These are phyloP conservation scores for Cladosporium colombiae DNA, from an alignment of 2,329 filamentous ascomycete genomes.

Conservation along the genomic window DNA sequence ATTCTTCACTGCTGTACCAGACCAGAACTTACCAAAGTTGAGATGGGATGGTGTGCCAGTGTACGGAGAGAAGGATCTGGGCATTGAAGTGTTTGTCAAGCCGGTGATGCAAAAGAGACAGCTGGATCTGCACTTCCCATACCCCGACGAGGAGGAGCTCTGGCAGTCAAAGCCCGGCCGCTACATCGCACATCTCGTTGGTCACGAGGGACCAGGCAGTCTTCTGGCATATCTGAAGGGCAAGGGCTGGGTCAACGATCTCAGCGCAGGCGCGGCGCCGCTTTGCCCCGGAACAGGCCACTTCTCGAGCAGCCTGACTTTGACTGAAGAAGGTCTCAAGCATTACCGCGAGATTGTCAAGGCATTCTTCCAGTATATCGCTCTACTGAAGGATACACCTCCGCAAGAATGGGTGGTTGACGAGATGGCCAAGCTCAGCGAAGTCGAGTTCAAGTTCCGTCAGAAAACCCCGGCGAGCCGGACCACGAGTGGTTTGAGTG, in stretches of 20 bases:
- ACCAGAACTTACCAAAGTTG: constrained; percentile 73
- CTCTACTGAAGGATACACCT: constrained; percentile 75
- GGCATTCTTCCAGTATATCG: constrained; percentile 86
- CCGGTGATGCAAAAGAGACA: constrained; percentile 86
- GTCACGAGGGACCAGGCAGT: constrained; percentile 89
- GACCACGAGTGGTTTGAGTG: constrained; percentile 82
- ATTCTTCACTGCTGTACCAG: constrained; percentile 76
- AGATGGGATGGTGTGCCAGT: constrained; percentile 66
- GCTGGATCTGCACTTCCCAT: constrained; percentile 79
- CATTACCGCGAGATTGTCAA: constrained; percentile 81
- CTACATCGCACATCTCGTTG: constrained; percentile 86
- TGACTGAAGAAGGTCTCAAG: constrained; percentile 82
- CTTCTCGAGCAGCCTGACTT: constrained; percentile 74
- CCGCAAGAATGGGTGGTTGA: constrained; percentile 93
- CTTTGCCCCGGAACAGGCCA: constrained; percentile 79
- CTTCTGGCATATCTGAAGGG: constrained; percentile 87
- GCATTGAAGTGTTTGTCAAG: constrained; percentile 79
- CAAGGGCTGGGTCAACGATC: constrained; percentile 83
- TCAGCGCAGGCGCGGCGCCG: constrained; percentile 74
- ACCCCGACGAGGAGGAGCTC: constrained; percentile 77
- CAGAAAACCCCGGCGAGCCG: constrained; percentile 88
- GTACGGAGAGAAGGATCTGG: constrained; percentile 61
- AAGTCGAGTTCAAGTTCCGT: constrained; percentile 92
- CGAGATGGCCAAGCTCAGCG: constrained; percentile 84
- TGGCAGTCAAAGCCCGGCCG: constrained; percentile 80